phyloP scores from a whole-genome alignment of 257 asterid genomes.

The Salvia splendens region DNA sequence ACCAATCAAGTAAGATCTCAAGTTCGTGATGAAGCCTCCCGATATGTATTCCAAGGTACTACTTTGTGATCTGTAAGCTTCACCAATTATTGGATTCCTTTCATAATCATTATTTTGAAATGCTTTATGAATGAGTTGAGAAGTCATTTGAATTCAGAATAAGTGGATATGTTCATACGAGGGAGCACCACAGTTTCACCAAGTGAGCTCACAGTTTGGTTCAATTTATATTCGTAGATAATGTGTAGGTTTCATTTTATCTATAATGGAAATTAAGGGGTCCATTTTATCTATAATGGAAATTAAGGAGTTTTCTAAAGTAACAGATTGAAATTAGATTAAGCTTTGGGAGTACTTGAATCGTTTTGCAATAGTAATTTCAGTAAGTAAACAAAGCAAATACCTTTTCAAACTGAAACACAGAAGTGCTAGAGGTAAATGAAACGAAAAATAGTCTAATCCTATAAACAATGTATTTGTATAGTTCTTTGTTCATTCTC shows the following conservation, averaged over 20 bases:
- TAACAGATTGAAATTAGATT: constrained; percentile 4
- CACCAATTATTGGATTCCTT: constrained; percentile 18
- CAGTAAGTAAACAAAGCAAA: constrained; percentile 9
- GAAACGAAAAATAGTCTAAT: not conserved
- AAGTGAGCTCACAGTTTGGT: constrained; percentile 7
- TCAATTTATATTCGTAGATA: constrained; percentile 7
- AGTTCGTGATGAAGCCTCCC: constrained; percentile 54
- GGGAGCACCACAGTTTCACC: constrained; percentile 16
- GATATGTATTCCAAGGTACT: constrained; percentile 73
- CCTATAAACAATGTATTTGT: constrained; percentile 5
- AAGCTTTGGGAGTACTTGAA: not conserved
- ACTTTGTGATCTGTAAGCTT: constrained; percentile 23
- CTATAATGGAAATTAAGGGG: not conserved
- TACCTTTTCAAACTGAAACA: constrained; percentile 6
- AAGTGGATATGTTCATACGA: constrained; percentile 16
- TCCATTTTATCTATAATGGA: constrained; percentile 10
- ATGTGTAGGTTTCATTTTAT: constrained; percentile 18
- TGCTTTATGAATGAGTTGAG: not conserved
- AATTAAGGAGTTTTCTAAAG: constrained; percentile 1
- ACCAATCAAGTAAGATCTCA: constrained; percentile 90
- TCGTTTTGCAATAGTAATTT: not conserved
- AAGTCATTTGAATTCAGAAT: not conserved
- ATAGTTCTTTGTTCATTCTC: constrained; percentile 27
- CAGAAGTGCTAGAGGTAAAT: not conserved
- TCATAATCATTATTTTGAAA: constrained; percentile 22